phyloP scores from a whole-genome alignment of 2,329 filamentous ascomycete species.

The Epichloe bromicola region DNA sequence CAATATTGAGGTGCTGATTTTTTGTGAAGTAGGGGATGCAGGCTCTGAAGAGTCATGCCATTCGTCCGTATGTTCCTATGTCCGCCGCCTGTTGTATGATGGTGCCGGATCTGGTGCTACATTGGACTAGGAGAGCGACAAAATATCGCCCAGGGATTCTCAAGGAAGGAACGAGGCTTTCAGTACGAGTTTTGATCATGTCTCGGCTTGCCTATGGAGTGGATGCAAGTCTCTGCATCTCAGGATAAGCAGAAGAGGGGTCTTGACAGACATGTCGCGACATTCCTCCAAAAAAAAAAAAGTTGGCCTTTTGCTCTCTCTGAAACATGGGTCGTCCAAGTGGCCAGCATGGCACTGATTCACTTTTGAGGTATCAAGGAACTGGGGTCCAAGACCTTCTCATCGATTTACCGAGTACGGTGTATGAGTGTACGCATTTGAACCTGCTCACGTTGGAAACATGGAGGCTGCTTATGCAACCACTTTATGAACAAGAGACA shows the following conservation, averaged over 20 bases:
- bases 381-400: too few relatives aligned
- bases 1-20: not conserved
- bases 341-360: not conserved
- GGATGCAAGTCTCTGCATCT: not conserved
- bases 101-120: not conserved
- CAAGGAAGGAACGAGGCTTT: not conserved
- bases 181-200: not conserved
- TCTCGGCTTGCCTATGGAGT: not conserved
- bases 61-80: not conserved
- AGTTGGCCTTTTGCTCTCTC: too few relatives aligned
- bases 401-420: not conserved
- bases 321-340: too few relatives aligned
- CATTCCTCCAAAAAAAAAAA: too few relatives aligned
- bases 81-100: not conserved
- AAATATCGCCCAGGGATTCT: not conserved
- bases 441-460: not conserved
- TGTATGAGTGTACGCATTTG: not conserved
- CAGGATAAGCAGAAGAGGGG: not conserved
- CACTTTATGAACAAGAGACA: conserved; percentile 1
- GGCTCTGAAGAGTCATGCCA: not conserved
- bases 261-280: too few relatives aligned
- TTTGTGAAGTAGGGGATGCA: not conserved
- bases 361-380: too few relatives aligned
- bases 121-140: not conserved
- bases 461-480: not conserved